Evolutionary conservation across 176 grass and related monocot species (phyloP).

Genomic region (Raddia distichophylla): DNA sequence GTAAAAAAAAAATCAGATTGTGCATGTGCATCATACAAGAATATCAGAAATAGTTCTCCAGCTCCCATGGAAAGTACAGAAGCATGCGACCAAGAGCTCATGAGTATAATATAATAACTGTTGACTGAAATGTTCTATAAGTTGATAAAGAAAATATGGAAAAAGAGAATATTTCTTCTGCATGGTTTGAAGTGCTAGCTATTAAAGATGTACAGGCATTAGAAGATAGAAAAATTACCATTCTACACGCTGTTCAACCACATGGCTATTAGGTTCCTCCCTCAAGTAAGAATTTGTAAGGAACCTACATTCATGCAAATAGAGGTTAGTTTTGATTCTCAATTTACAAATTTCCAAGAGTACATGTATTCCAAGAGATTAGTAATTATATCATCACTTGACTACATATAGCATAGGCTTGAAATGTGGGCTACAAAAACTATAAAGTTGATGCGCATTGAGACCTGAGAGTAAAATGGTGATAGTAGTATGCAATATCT

Average conservation of each 20-base stretch:
- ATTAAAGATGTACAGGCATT: not conserved
- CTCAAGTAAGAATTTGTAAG: constrained; percentile 91
- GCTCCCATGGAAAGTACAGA: not conserved
- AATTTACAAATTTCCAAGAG: not conserved
- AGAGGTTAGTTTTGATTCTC: constrained; percentile 14
- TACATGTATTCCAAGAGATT: constrained; percentile 6
- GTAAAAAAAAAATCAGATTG: not conserved
- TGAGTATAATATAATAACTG: not conserved
- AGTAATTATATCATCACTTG: not conserved
- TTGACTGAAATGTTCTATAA: not conserved
- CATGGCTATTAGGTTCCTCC: constrained; percentile 95
- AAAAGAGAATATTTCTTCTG: not conserved
- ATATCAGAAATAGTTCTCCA: not conserved
- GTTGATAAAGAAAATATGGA: not conserved
- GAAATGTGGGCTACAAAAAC: constrained; percentile 3
- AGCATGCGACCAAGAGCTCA: not conserved
- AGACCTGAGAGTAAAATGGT: constrained; percentile 18
- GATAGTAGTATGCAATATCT: not conserved
- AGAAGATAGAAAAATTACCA: constrained; percentile 62
- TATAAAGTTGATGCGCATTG: constrained; percentile 5
- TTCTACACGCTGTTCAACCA: constrained; percentile 93
- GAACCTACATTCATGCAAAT: constrained; percentile 58
- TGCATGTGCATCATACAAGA: not conserved
- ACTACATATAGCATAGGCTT: not conserved
- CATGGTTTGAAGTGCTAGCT: not conserved